Percentiles rank a stretch among this genome's conserved stretches.
phyloP scores from a whole-genome alignment of 2,329 filamentous ascomycete species.

The Aspergillus sp. region DNA sequence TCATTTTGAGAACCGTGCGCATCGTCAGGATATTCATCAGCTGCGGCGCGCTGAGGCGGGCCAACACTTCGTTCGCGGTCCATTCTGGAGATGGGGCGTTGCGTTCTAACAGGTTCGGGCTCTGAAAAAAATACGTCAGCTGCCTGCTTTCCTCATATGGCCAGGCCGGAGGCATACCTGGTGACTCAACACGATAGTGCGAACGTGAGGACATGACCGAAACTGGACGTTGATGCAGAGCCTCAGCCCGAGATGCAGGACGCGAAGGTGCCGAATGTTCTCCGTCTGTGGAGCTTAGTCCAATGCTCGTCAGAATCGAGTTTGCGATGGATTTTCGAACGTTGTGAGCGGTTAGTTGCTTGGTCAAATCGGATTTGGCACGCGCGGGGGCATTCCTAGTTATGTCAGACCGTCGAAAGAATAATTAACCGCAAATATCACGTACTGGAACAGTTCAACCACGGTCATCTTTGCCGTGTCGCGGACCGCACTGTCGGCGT shows the following conservation, averaged over 20 bases:
- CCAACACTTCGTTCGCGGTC: background rate
- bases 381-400: constrained; percentile 65
- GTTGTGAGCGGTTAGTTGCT: constrained; percentile 73
- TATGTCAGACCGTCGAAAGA: constrained; percentile 6
- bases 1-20: constrained; percentile 1
- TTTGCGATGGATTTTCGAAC: constrained; percentile 80
- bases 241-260: constrained; percentile 14
- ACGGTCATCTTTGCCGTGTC: constrained; percentile 77
- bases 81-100: background rate
- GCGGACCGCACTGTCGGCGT: constrained; percentile 80
- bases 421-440: background rate
- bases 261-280: constrained; percentile 17
- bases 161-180: constrained; percentile 2
- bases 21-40: background rate
- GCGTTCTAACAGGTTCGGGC: background rate
- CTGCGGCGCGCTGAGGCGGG: background rate
- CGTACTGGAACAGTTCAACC: constrained; percentile 76
- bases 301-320: constrained; percentile 70
- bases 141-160: background rate
- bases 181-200: constrained; percentile 13
- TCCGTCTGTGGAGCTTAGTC: constrained; percentile 37
- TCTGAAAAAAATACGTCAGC: background rate
- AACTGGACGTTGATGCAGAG: constrained; percentile 19
- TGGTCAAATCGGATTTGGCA: constrained; percentile 83
- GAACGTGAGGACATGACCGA: constrained; percentile 26